These are phyloP conservation scores for Garcia nutans DNA, from an alignment of 345 rosid species.

Conservation along the genomic window DNA sequence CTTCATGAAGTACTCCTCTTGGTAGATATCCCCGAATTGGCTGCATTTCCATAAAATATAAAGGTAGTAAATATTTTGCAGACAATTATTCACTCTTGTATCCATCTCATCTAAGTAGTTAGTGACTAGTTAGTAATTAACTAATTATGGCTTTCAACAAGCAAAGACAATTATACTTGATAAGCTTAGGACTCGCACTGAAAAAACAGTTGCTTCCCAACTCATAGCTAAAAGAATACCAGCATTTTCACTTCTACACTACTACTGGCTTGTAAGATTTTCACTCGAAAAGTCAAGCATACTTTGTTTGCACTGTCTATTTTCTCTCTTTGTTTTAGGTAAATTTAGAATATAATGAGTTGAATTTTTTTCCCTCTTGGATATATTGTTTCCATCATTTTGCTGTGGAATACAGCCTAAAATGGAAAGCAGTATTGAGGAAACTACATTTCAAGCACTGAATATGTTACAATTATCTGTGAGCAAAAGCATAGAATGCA, in stretches of 20 bases:
- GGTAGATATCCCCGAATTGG: slow-evolving; percentile 85
- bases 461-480: neutral
- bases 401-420: neutral
- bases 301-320: too few relatives aligned
- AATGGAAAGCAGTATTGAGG: neutral
- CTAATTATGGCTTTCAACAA: neutral
- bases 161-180: neutral
- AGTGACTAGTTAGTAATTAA: neutral
- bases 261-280: too few relatives aligned
- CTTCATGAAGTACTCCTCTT: slow-evolving; percentile 59
- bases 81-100: neutral
- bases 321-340: too few relatives aligned
- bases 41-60: slow-evolving; percentile 41
- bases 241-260: too few relatives aligned
- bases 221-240: neutral
- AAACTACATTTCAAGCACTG: neutral
- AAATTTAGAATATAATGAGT: neutral
- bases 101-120: neutral
- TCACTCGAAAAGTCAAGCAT: too few relatives aligned
- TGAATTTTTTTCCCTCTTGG: too few relatives aligned
- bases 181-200: neutral
- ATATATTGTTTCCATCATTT: neutral
- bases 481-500: neutral
- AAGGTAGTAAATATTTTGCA: slow-evolving; percentile 13
- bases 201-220: neutral